Evolutionary conservation across 2,329 filamentous ascomycete genomes (phyloP).

Genomic region (Lasiodiplodia sp.): DNA sequence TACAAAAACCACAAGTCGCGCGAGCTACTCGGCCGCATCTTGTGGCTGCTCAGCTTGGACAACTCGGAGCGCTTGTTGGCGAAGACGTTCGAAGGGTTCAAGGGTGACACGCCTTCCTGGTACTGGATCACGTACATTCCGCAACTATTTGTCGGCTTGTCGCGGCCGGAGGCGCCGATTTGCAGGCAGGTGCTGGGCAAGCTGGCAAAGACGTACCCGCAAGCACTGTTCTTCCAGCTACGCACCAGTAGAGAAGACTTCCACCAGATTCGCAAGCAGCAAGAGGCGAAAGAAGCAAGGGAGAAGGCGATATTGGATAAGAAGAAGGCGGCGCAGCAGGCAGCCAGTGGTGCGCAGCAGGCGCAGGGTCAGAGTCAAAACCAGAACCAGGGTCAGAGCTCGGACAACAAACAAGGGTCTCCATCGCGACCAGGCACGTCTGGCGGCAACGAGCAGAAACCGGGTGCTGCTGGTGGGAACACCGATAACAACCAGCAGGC

Average conservation of each 20-base stretch:
- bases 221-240: constrained; percentile 93
- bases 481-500: constrained; percentile 34
- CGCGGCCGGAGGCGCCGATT: constrained; percentile 87
- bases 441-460: not conserved
- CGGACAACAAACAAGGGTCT: constrained; percentile 42
- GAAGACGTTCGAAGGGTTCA: constrained; percentile 91
- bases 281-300: constrained; percentile 66
- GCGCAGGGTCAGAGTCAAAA: constrained; percentile 2
- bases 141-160: constrained; percentile 89
- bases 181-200: constrained; percentile 87
- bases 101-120: constrained; percentile 97
- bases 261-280: constrained; percentile 86
- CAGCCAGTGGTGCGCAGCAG: constrained; percentile 17
- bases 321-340: constrained; percentile 47
- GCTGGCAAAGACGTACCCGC: constrained; percentile 94
- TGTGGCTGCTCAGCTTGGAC: constrained; percentile 95
- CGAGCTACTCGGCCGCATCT: constrained; percentile 88
- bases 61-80: constrained; percentile 84
- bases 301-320: constrained; percentile 60
- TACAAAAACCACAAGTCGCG: constrained; percentile 98
- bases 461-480: constrained; percentile 4
- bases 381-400: constrained; percentile 6
- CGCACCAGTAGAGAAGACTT: constrained; percentile 95
- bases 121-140: constrained; percentile 99
- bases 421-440: constrained; percentile 30